Conservation (phyloP, 1,284 basidiomycete genomes). For the Xerocomus minutiporus region DNA sequence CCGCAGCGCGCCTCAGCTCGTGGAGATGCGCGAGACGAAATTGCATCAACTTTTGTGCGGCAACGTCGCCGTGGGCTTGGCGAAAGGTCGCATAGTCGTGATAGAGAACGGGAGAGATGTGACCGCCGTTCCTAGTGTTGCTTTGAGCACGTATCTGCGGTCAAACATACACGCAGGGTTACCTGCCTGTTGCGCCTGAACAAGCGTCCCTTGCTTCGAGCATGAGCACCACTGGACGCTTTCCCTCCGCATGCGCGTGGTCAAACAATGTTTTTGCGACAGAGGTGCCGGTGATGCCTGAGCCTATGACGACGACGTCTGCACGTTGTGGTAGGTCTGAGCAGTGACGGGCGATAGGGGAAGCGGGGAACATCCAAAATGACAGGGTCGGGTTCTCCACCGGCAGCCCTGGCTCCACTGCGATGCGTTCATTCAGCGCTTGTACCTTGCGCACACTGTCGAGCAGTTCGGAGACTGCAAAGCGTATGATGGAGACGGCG, state of each 20-base stretch:
- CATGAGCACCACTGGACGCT: slow-evolving; percentile 47
- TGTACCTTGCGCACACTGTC: slow-evolving; percentile 26
- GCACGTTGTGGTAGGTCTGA: slow-evolving; percentile 46
- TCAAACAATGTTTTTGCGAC: slow-evolving; percentile 51
- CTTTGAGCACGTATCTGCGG: not conserved
- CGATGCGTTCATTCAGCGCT: slow-evolving; percentile 36
- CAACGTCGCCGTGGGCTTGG: slow-evolving; percentile 18
- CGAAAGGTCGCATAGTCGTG: slow-evolving; percentile 24
- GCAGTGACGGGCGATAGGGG: slow-evolving; percentile 44
- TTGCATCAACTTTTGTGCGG: slow-evolving; percentile 21
- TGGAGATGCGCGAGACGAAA: slow-evolving; percentile 33
- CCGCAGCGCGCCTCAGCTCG: slow-evolving; percentile 24
- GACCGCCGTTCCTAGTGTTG: slow-evolving; percentile 28
- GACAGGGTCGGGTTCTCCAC: slow-evolving; percentile 46
- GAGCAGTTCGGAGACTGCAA: slow-evolving; percentile 29
- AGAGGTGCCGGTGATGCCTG: slow-evolving; percentile 64
- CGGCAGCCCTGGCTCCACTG: slow-evolving; percentile 55
- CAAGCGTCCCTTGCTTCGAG: slow-evolving; percentile 67
- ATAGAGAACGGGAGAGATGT: slow-evolving; percentile 27
- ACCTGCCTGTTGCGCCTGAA: slow-evolving; percentile 69
- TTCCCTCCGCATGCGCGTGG: slow-evolving; percentile 22
- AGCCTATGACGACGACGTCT: slow-evolving; percentile 66
- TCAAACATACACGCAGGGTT: slow-evolving; percentile 10
- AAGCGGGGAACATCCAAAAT: slow-evolving; percentile 57
- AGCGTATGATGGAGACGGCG: slow-evolving; percentile 27